phyloP scores from a whole-genome alignment of 441 rosid species.

The Euphorbia celastroides region DNA sequence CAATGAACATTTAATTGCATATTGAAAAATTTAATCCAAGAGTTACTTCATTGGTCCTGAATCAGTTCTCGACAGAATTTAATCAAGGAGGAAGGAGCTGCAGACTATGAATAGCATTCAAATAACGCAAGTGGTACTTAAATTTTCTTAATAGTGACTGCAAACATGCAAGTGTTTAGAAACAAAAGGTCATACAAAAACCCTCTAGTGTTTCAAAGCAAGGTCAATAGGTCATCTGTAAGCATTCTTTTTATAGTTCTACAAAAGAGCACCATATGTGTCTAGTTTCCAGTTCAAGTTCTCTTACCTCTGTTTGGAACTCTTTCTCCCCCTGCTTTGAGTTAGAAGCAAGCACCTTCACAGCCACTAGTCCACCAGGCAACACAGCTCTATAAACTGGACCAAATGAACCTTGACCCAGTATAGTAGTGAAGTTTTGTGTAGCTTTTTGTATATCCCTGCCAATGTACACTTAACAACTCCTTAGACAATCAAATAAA shows the following conservation, averaged over 20 bases:
- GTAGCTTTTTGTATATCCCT: constrained; percentile 98
- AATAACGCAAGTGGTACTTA: neutral
- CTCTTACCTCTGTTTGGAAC: constrained; percentile 86
- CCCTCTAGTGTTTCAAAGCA: neutral
- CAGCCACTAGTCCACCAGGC: constrained; percentile 65
- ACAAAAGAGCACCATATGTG: neutral
- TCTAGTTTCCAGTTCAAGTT: neutral
- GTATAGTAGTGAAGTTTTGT: constrained; percentile 68
- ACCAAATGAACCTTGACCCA: constrained; percentile 96
- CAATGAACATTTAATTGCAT: neutral
- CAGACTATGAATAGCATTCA: neutral
- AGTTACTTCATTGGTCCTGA: neutral
- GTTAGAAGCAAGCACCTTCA: constrained; percentile 87
- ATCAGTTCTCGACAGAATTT: neutral
- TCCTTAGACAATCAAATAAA: neutral
- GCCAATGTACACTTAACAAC: constrained; percentile 13
- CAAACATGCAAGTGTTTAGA: neutral
- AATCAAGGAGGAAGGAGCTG: neutral
- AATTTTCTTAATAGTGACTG: neutral
- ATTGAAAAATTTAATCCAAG: too few species aligned
- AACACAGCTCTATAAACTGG: constrained; percentile 79
- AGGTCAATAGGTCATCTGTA: constrained; percentile 1
- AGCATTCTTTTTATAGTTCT: neutral
- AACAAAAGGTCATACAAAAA: neutral
- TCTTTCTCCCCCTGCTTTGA: constrained; percentile 94